A percentile compares a stretch with the other conserved stretches of the same genome.
Evolutionary conservation across 257 asterid species (phyloP).

Genomic region (Anisodus tanguticus): DNA sequence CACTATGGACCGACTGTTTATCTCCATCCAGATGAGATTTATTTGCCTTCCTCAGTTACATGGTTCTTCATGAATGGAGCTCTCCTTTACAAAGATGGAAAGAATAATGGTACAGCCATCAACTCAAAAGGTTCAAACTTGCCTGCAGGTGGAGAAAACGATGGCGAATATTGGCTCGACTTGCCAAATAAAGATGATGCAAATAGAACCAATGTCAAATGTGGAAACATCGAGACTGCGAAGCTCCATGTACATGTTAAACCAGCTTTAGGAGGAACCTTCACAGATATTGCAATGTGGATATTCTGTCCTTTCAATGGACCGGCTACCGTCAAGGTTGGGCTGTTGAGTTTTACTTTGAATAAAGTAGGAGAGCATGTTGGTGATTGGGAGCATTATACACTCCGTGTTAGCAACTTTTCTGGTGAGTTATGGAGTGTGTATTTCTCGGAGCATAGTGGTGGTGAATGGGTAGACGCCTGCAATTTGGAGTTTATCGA

Average conservation of each 20-base stretch:
- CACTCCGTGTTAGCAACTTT: conserved; percentile 85
- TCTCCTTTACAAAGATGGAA: conserved; percentile 64
- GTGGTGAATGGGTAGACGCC: conserved; percentile 77
- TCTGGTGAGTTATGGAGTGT: conserved; percentile 70
- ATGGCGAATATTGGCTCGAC: conserved; percentile 75
- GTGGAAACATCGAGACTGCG: conserved; percentile 65
- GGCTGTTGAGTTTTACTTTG: conserved; percentile 47
- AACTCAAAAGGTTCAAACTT: conserved; percentile 64
- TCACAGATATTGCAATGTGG: conserved; percentile 88
- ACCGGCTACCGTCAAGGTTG: conserved; percentile 68
- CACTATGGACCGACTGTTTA: conserved; percentile 79
- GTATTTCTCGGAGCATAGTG: conserved; percentile 87
- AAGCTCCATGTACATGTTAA: conserved; percentile 78
- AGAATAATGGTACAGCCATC: conserved; percentile 56
- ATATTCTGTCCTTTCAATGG: conserved; percentile 94
- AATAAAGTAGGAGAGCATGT: conserved; percentile 70
- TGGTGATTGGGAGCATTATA: conserved; percentile 95
- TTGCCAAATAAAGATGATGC: conserved; percentile 51
- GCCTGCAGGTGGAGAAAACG: conserved; percentile 75
- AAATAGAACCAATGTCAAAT: conserved; percentile 45
- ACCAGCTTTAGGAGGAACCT: conserved; percentile 78
- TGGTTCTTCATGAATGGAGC: conserved; percentile 87
- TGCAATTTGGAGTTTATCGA: conserved; percentile 67
- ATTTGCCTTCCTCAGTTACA: conserved; percentile 83
- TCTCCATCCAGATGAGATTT: conserved; percentile 81